These are phyloP conservation scores for Blastobotrys proliferans DNA, from an alignment of 1,139 yeast species.

Conservation along the genomic window DNA sequence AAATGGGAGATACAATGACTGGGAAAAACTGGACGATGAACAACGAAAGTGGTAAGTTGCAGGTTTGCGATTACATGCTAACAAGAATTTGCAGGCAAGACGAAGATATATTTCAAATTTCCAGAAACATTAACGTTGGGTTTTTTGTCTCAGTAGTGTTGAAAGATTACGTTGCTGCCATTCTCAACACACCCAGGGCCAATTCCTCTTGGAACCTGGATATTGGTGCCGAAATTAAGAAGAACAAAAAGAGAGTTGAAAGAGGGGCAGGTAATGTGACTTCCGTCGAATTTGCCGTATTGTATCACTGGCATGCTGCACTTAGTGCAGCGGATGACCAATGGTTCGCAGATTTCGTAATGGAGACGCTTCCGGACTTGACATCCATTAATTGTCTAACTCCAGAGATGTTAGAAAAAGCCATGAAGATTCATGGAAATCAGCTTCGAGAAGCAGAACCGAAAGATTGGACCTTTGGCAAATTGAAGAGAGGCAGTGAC, in stretches of 20 bases:
- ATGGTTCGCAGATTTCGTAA: constrained; percentile 8
- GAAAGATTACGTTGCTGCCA: constrained; percentile 13
- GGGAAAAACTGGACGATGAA: constrained; percentile 9
- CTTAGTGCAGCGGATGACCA: constrained; percentile 12
- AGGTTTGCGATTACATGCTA: not conserved
- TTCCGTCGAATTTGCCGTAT: constrained; percentile 14
- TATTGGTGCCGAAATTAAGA: constrained; percentile 12
- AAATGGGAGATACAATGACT: constrained; percentile 9
- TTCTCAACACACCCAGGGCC: constrained; percentile 12
- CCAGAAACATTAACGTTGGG: constrained; percentile 13
- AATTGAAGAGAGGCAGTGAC: constrained; percentile 10
- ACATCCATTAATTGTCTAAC: constrained; percentile 6
- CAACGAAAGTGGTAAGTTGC: constrained; percentile 7
- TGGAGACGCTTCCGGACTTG: constrained; percentile 9
- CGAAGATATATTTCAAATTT: constrained; percentile 12
- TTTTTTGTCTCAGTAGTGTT: constrained; percentile 11
- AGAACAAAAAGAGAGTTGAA: constrained; percentile 9
- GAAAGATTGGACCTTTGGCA: constrained; percentile 12
- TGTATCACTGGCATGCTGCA: constrained; percentile 15
- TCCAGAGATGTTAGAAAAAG: constrained; percentile 7
- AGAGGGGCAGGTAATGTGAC: constrained; percentile 13
- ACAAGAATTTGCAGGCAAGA: constrained; percentile 8
- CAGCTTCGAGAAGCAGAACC: constrained; percentile 6
- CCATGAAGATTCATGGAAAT: constrained; percentile 10
- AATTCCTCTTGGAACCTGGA: constrained; percentile 11